A percentile compares a stretch with the other conserved stretches of the same genome.
phyloP scores from a whole-genome alignment of 768 basidiomycete genomes.

The Coprinopsis cinerea region DNA sequence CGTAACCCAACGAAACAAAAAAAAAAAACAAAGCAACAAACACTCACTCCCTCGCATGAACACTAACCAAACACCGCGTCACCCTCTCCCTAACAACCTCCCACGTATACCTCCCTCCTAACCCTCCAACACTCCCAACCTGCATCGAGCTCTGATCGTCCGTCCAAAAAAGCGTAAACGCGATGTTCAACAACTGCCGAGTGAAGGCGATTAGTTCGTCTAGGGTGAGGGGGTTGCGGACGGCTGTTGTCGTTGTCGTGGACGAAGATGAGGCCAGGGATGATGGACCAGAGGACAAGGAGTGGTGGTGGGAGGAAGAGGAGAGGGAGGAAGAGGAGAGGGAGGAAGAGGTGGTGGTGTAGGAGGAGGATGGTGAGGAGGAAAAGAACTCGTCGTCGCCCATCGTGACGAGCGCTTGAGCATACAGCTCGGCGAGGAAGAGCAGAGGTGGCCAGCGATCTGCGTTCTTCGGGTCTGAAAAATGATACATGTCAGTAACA shows the following conservation, averaged over 20 bases:
- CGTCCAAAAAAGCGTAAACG: slow-evolving; percentile 61
- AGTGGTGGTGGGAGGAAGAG: not conserved
- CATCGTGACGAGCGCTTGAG: slow-evolving; percentile 81
- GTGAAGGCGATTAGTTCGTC: slow-evolving; percentile 79
- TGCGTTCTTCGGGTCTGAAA: slow-evolving; percentile 40
- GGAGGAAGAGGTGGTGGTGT: no score
- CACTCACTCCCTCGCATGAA: slow-evolving; percentile 85
- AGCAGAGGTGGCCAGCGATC: slow-evolving; percentile 64
- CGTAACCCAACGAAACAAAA: not conserved
- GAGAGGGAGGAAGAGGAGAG: slow-evolving; percentile 23
- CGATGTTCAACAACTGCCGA: slow-evolving; percentile 76
- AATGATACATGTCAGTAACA: slow-evolving; percentile 2
- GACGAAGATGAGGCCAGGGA: not conserved
- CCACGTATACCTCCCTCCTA: slow-evolving; percentile 44
- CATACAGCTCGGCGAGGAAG: slow-evolving; percentile 76
- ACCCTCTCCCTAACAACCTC: slow-evolving; percentile 70
- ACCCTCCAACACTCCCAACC: slow-evolving; percentile 18
- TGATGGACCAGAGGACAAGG: not conserved
- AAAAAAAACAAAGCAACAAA: slow-evolving; percentile 8
- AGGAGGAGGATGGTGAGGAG: no score
- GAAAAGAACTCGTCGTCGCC: slow-evolving; percentile 96
- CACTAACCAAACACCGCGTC: slow-evolving; percentile 70
- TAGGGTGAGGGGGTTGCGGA: slow-evolving; percentile 71
- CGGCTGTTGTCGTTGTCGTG: slow-evolving; percentile 15
- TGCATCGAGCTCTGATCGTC: slow-evolving; percentile 29